phyloP scores from a whole-genome alignment of 75 land plant species.

The Pseudotsuga menziesii region DNA sequence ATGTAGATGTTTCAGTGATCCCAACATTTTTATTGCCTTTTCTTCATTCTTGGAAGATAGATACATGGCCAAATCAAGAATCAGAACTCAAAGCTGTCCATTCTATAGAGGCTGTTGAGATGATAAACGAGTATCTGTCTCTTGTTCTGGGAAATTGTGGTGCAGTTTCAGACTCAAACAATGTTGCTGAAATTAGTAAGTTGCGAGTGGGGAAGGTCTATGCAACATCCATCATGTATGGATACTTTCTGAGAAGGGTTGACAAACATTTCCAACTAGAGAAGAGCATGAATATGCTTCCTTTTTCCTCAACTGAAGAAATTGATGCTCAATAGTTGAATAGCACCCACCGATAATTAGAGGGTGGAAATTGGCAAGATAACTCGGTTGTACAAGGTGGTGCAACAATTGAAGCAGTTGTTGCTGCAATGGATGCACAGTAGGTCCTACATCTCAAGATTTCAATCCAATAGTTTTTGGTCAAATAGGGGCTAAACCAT shows the following conservation, averaged over 20 bases:
- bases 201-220: conserved; percentile 70
- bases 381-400: no score
- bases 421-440: conserved; percentile 17
- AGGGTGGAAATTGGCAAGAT: no score
- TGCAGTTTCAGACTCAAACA: no score
- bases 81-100: conserved; percentile 46
- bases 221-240: conserved; percentile 78
- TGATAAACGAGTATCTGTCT: conserved; percentile 61
- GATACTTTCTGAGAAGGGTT: no score
- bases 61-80: conserved; percentile 53
- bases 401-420: conserved; percentile 3
- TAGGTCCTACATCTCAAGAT: conserved; percentile 21
- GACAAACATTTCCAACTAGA: no score
- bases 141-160: conserved; percentile 51
- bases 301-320: conserved; percentile 16
- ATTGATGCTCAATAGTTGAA: conserved; percentile 10
- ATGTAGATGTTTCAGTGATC: conserved; percentile 39
- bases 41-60: conserved; percentile 28
- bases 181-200: conserved; percentile 61
- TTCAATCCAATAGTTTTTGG: conserved; percentile 32
- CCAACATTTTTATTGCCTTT: conserved; percentile 29
- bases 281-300: no score
- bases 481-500: conserved; percentile 27
- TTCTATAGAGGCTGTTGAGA: no score
- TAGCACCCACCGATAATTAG: conserved; percentile 19